Conservation (phyloP, 2,329 filamentous ascomycete genomes). For the Stagonosporopsis vannaccii region DNA sequence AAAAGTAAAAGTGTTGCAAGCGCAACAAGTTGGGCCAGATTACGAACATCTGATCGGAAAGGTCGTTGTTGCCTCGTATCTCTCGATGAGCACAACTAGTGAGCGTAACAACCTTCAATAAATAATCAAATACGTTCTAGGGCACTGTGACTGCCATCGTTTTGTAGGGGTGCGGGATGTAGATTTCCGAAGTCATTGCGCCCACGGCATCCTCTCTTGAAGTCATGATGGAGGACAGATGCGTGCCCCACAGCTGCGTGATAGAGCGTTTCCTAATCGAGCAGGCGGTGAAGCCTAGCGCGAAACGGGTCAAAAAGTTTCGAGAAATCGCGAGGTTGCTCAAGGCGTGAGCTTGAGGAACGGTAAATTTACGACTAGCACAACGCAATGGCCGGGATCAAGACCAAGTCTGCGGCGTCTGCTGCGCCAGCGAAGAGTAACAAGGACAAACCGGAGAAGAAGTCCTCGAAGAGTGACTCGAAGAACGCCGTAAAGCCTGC, state of each 20-base stretch:
- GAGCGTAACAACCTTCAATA: too few relatives aligned
- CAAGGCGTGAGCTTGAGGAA: conserved; percentile 9
- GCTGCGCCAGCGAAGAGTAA: conserved; percentile 44
- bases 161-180: too few relatives aligned
- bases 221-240: background rate
- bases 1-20: background rate
- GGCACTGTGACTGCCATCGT: too few relatives aligned
- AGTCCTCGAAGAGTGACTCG: conserved; percentile 35
- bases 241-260: conserved; percentile 1
- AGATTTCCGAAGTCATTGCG: background rate
- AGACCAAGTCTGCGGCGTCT: conserved; percentile 38
- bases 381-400: conserved; percentile 46
- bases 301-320: conserved; percentile 28
- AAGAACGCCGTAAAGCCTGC: conserved; percentile 35
- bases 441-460: conserved; percentile 49
- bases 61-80: too few relatives aligned
- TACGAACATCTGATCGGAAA: too few relatives aligned
- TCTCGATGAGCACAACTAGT: too few relatives aligned
- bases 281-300: conserved; percentile 2
- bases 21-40: background rate
- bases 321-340: conserved; percentile 23
- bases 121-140: too few relatives aligned
- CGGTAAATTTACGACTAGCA: conserved; percentile 13
- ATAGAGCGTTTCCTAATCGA: conserved; percentile 4
- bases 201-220: background rate